Conservation (phyloP, 257 asterid species). For the Forsythia suspensa region DNA sequence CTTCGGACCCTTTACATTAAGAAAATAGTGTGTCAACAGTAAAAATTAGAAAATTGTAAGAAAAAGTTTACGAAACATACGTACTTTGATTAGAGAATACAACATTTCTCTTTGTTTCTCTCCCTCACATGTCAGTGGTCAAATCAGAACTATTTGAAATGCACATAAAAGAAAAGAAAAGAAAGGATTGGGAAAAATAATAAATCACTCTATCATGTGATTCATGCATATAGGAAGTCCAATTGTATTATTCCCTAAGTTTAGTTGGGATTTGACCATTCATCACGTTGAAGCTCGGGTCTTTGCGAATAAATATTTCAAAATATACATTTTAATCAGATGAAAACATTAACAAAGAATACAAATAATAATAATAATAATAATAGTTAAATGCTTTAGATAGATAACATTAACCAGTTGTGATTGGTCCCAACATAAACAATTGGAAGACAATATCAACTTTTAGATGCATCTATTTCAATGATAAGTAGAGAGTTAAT, state of each 20-base stretch:
- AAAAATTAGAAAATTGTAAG: not conserved
- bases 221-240: slow-evolving; percentile 35
- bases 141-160: slow-evolving; percentile 36
- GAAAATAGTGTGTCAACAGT: not conserved
- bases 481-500: too few relatives aligned
- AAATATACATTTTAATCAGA: not conserved
- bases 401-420: not conserved
- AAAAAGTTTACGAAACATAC: slow-evolving; percentile 32
- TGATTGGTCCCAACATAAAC: not conserved
- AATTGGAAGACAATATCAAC: not conserved
- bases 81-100: slow-evolving; percentile 32
- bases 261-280: slow-evolving; percentile 49
- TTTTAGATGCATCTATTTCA: too few relatives aligned
- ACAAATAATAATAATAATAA: not conserved
- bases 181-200: not conserved
- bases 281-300: slow-evolving; percentile 75
- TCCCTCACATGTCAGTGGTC: slow-evolving; percentile 27
- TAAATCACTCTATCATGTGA: not conserved
- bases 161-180: slow-evolving; percentile 37
- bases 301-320: slow-evolving; percentile 47
- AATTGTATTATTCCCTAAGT: slow-evolving; percentile 14
- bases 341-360: not conserved
- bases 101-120: slow-evolving; percentile 26
- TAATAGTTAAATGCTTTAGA: not conserved
- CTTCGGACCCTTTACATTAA: not conserved